Percentiles rank a stretch among this genome's conserved stretches.
Conservation (phyloP, 495 filamentous ascomycete species). For the Staphylotrichum tortipilum region DNA sequence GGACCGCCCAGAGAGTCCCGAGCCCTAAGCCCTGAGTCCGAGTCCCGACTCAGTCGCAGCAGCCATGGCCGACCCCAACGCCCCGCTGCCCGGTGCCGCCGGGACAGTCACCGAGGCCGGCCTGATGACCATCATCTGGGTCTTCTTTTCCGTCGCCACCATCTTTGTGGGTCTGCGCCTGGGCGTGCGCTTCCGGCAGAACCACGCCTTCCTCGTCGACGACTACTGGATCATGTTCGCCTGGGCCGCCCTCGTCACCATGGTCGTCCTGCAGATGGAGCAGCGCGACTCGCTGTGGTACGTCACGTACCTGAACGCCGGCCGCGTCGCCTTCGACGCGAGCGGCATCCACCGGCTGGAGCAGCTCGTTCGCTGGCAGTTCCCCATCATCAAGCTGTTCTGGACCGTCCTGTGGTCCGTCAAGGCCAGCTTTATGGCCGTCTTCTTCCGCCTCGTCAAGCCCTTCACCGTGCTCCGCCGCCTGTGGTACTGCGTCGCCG, state of each 20-base stretch:
- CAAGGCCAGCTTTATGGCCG: constrained; percentile 3
- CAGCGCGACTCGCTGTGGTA: constrained; percentile 2
- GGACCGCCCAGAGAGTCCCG: too few species aligned
- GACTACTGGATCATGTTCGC: constrained; percentile 2
- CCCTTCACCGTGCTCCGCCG: constrained; percentile 1
- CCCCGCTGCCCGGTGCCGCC: not conserved
- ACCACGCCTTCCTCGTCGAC: not conserved
- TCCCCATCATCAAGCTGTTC: constrained; percentile 8
- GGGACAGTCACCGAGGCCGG: not conserved
- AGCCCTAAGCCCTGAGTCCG: too few species aligned
- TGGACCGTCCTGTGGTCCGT: constrained; percentile 1
- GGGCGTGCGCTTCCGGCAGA: not conserved
- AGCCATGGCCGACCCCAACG: constrained; percentile 1
- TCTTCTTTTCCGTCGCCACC: not conserved
- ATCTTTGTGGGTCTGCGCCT: not conserved
- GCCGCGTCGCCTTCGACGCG: not conserved
- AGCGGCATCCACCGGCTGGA: not conserved
- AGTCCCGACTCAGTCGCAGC: too few species aligned
- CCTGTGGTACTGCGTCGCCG: constrained; percentile 2
- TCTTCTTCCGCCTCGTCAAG: constrained; percentile 6
- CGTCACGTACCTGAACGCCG: not conserved
- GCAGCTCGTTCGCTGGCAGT: constrained; percentile 5
- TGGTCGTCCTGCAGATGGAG: not conserved
- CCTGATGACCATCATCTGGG: constrained; percentile 3
- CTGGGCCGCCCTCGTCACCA: not conserved